Percentiles rank a stretch among this genome's conserved stretches.
These are phyloP conservation scores for Paramecium caudatum DNA, from an alignment of 73 alveolate species.

Conservation along the genomic window DNA sequence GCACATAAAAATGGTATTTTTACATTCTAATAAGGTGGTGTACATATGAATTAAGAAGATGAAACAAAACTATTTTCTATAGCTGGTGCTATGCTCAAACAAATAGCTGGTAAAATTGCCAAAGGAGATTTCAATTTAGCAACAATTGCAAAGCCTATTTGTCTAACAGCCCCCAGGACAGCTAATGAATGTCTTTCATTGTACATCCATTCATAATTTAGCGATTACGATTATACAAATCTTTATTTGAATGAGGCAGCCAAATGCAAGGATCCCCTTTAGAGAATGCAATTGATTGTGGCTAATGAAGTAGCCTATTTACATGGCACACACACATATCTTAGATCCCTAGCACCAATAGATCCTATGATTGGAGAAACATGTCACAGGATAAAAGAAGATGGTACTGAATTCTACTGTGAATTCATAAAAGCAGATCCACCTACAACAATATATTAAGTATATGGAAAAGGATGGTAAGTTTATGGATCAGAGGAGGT, in stretches of 20 bases:
- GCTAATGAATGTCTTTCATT: slow-evolving; percentile 23
- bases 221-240: slow-evolving; percentile 42
- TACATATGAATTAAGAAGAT: slow-evolving; percentile 66
- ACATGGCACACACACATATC: slow-evolving; percentile 12
- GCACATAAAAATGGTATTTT: slow-evolving; percentile 54
- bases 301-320: slow-evolving; percentile 20
- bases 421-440: slow-evolving; percentile 64
- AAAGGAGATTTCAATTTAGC: slow-evolving; percentile 72
- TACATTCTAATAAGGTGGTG: slow-evolving; percentile 16
- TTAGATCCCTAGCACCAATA: slow-evolving; percentile 30
- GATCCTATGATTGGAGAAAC: slow-evolving; percentile 64
- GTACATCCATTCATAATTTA: background rate
- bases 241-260: slow-evolving; percentile 38
- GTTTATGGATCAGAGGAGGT: slow-evolving; percentile 45
- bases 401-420: slow-evolving; percentile 30
- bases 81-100: slow-evolving; percentile 39
- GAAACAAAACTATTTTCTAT: slow-evolving; percentile 29
- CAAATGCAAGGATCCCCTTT: slow-evolving; percentile 41
- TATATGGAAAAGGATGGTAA: slow-evolving; percentile 44
- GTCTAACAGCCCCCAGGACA: slow-evolving; percentile 18
- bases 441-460: slow-evolving; percentile 47
- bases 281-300: slow-evolving; percentile 53
- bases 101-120: slow-evolving; percentile 45
- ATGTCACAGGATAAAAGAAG: background rate
- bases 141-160: slow-evolving; percentile 52